A percentile compares a stretch with the other conserved stretches of the same genome.
These are phyloP conservation scores for Nyssa sinensis DNA, from an alignment of 148 eudicot genomes.

Conservation along the genomic window DNA sequence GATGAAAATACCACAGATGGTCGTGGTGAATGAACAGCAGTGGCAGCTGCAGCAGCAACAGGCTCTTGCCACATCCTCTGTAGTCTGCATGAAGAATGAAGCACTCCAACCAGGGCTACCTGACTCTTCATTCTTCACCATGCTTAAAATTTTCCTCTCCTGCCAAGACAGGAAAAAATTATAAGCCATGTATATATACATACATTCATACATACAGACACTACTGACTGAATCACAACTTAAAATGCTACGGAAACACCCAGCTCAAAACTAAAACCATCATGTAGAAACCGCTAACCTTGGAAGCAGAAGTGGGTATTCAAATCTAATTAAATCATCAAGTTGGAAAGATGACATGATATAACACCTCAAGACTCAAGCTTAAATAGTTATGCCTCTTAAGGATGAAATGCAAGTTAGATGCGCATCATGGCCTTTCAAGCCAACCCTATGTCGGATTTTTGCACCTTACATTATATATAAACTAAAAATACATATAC, in stretches of 20 bases:
- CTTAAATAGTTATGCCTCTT: neutral
- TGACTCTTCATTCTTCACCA: constrained; percentile 64
- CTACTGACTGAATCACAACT: neutral
- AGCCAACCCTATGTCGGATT: neutral
- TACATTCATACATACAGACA: neutral
- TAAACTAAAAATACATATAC: neutral
- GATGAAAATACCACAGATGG: constrained; percentile 82
- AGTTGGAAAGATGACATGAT: neutral
- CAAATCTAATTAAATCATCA: neutral
- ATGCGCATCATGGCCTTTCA: neutral
- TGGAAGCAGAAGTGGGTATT: neutral
- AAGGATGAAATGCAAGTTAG: neutral
- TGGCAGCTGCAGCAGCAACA: constrained; percentile 70
- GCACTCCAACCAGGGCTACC: constrained; percentile 78
- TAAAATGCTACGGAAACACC: neutral
- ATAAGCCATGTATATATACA: neutral
- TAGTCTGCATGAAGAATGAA: constrained; percentile 68
- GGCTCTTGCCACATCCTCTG: constrained; percentile 86
- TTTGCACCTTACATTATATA: neutral
- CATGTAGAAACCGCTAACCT: neutral
- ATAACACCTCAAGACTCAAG: neutral
- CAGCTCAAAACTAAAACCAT: neutral
- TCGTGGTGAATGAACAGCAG: constrained; percentile 62
- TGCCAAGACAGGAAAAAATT: constrained; percentile 16
- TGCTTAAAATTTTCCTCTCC: constrained; percentile 37